phyloP scores from a whole-genome alignment of 2,329 filamentous ascomycete species.

The Aspergillus vadensis region DNA sequence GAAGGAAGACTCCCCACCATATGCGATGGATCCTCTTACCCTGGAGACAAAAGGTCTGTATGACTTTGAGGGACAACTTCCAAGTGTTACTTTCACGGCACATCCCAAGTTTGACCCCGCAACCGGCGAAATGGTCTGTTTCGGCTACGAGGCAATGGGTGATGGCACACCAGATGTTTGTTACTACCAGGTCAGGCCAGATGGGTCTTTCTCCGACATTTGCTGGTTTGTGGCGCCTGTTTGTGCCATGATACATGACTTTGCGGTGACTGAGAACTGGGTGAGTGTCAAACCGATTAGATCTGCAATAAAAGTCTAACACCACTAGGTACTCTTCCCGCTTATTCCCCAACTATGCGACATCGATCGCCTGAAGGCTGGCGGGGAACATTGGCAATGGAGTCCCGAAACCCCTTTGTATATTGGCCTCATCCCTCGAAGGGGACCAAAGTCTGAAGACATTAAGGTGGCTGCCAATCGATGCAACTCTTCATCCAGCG shows the following conservation, averaged over 20 bases:
- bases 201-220: conserved; percentile 34
- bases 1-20: conserved; percentile 58
- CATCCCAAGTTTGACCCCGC: conserved; percentile 56
- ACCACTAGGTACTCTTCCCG: conserved; percentile 37
- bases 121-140: conserved; percentile 55
- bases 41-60: conserved; percentile 53
- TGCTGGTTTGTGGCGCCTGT: conserved; percentile 41
- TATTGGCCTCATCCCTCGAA: conserved; percentile 30
- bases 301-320: not conserved
- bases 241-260: conserved; percentile 48
- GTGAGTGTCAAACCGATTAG: conserved; percentile 10
- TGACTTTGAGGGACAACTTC: conserved; percentile 54
- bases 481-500: not conserved
- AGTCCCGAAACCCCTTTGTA: conserved; percentile 34
- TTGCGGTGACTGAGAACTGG: conserved; percentile 45
- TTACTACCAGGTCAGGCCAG: conserved; percentile 34
- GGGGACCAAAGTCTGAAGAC: conserved; percentile 32
- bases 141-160: conserved; percentile 51
- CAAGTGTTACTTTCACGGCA: conserved; percentile 51
- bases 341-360: conserved; percentile 40
- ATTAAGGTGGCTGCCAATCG: conserved; percentile 27
- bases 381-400: conserved; percentile 47
- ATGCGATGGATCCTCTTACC: conserved; percentile 51
- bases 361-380: conserved; percentile 41
- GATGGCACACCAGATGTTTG: conserved; percentile 44